These are phyloP conservation scores for Sinapis alba DNA, from an alignment of 441 rosid genomes.

Conservation along the genomic window DNA sequence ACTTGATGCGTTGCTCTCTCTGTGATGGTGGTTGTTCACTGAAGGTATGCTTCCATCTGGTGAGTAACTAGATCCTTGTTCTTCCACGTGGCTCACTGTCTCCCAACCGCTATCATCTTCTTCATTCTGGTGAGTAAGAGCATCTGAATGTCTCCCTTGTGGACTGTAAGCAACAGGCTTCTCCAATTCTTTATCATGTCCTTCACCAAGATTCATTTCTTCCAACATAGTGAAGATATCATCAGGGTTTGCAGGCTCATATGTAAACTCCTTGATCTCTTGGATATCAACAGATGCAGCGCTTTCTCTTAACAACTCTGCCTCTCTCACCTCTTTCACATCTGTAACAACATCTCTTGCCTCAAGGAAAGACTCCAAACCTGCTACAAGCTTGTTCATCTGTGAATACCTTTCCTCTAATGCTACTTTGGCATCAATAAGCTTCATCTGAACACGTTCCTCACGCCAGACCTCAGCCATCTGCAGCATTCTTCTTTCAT, in stretches of 20 bases:
- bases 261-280: slow-evolving; percentile 71
- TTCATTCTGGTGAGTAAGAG: slow-evolving; percentile 47
- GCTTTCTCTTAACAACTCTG: slow-evolving; percentile 60
- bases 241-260: slow-evolving; percentile 71
- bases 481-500: slow-evolving; percentile 95
- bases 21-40: slow-evolving; percentile 44
- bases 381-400: slow-evolving; percentile 83
- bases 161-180: slow-evolving; percentile 59
- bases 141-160: slow-evolving; percentile 52
- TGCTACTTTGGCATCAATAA: slow-evolving; percentile 86
- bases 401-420: slow-evolving; percentile 82
- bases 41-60: slow-evolving; percentile 73
- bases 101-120: slow-evolving; percentile 98
- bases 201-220: slow-evolving; percentile 64
- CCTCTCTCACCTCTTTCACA: slow-evolving; percentile 61
- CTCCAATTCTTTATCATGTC: slow-evolving; percentile 66
- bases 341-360: slow-evolving; percentile 53
- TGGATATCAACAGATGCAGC: slow-evolving; percentile 55
- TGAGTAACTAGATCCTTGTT: slow-evolving; percentile 88
- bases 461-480: slow-evolving; percentile 99
- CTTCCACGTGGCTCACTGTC: slow-evolving; percentile 87
- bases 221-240: slow-evolving; percentile 81
- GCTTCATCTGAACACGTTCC: slow-evolving; percentile 98
- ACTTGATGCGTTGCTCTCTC: slow-evolving; percentile 56
- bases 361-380: slow-evolving; percentile 66